phyloP scores from a whole-genome alignment of 176 grass and related monocot genomes.

The Ensete ventricosum region DNA sequence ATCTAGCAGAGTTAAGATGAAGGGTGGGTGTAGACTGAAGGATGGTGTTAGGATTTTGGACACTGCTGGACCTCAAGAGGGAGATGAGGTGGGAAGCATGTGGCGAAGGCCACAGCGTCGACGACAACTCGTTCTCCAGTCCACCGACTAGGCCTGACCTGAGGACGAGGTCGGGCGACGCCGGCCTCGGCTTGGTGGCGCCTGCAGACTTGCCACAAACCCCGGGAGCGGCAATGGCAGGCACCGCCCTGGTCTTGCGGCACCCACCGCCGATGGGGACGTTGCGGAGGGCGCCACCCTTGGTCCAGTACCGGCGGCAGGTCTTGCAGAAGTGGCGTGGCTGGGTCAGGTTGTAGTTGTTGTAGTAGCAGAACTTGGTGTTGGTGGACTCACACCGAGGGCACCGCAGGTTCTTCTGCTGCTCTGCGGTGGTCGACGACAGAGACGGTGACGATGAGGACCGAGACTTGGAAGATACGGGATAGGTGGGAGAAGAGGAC shows the following conservation, averaged over 20 bases:
- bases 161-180: neutral
- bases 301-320: constrained; percentile 81
- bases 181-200: neutral
- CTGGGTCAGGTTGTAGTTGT: constrained; percentile 72
- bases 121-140: neutral
- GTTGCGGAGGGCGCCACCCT: constrained; percentile 76
- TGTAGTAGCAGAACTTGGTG: constrained; percentile 94
- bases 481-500: neutral
- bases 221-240: neutral
- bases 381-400: constrained; percentile 65
- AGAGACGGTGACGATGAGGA: neutral
- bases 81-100: neutral
- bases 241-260: constrained; percentile 28
- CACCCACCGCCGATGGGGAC: constrained; percentile 62
- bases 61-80: neutral
- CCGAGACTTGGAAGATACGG: neutral
- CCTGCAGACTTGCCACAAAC: neutral
- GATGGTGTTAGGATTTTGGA: neutral
- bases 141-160: neutral
- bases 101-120: neutral
- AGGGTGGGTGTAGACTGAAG: neutral
- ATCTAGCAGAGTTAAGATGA: neutral
- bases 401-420: constrained; percentile 28
- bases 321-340: constrained; percentile 87
- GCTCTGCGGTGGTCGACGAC: neutral